Base-by-base conservation (phyloP, 179 eudicot species). In the Drosera spatulata region DNA sequence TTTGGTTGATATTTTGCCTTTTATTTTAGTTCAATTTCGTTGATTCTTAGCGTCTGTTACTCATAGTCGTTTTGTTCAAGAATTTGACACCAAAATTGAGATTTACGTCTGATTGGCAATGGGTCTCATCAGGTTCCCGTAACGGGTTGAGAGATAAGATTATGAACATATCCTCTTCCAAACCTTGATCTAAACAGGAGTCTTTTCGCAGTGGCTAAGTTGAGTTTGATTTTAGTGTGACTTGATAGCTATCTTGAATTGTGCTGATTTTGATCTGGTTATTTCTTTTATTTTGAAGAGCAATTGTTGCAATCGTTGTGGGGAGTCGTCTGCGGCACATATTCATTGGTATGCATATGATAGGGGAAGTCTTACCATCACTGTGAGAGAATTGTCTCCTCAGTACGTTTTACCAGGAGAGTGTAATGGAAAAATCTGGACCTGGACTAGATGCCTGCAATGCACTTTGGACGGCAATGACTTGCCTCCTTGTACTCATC, bases 401-500 rank as follows among this genome's bases (percentile, higher is more conserved):
- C n/a, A n/a, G 49, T 62, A 56, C 45, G 55, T 50, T 42, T 65
- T 76, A 56, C 69, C 77, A 33, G 82, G 82, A 50, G 75, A 78
- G 55, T 59, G 61, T 51, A 78, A 76, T 7, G 71, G 78, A 46
- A 79, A 79, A 65, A 79, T 79, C 45, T 79, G 78, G 80, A 79
- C 76, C 80, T 79, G 83, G 83, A 80, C 75, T 63, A 75, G 83
- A 67, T 79, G 83, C 60, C 77, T 75, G 45, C 77, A 78, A 41
- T 79, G 83, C 71, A 78, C n/a, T n/a, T n/a, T n/a, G n/a, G n/a
- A 80, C 5, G 39, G 58, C 14, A 49, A 76, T 45, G 80, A 80
- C 42, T 75, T 67, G 53, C 83, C 83, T 64, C 83, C 80, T 15
- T 72, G 78, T 55, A 79, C 83, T 50, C 71, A 56, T 59, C 72